Evolutionary conservation across 2,329 filamentous ascomycete species (phyloP).

Genomic region (Clonostachys rhizophaga): DNA sequence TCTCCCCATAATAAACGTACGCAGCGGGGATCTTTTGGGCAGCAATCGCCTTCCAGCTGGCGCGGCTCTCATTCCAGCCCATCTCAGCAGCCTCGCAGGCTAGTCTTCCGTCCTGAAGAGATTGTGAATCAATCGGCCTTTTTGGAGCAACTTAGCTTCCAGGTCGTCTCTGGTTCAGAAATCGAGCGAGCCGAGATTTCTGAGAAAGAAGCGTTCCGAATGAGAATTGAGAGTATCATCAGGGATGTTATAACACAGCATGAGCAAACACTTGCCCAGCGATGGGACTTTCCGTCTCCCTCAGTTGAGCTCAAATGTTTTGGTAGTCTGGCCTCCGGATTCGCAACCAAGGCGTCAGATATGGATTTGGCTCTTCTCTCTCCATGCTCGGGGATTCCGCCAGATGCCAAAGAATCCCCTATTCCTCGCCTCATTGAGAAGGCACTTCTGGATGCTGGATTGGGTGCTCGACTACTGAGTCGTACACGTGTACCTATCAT

Average conservation of each 20-base stretch:
- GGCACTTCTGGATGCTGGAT: conserved; percentile 64
- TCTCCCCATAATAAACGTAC: no score
- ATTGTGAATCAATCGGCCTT: conserved; percentile 39
- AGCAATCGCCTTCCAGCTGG: not conserved
- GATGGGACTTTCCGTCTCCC: conserved; percentile 41
- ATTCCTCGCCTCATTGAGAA: conserved; percentile 75
- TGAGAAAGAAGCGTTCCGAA: conserved; percentile 68
- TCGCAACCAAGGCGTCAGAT: conserved; percentile 82
- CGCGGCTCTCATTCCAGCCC: not conserved
- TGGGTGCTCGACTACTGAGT: conserved; percentile 73
- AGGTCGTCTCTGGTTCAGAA: conserved; percentile 48
- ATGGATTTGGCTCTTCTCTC: conserved; percentile 83
- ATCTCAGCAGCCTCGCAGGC: not conserved
- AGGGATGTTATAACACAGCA: conserved; percentile 49
- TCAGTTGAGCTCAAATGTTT: conserved; percentile 72
- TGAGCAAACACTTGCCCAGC: conserved; percentile 28
- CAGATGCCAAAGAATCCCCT: conserved; percentile 49
- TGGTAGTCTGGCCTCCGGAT: conserved; percentile 78
- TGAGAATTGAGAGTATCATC: conserved; percentile 60
- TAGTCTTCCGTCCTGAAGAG: conserved; percentile 28
- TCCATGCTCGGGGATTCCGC: conserved; percentile 48
- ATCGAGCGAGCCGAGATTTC: conserved; percentile 60
- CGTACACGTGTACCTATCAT: conserved; percentile 82
- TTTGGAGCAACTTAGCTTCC: conserved; percentile 41
- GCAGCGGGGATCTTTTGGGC: not conserved